phyloP scores from a whole-genome alignment of 257 asterid species.

The Mentha longifolia region DNA sequence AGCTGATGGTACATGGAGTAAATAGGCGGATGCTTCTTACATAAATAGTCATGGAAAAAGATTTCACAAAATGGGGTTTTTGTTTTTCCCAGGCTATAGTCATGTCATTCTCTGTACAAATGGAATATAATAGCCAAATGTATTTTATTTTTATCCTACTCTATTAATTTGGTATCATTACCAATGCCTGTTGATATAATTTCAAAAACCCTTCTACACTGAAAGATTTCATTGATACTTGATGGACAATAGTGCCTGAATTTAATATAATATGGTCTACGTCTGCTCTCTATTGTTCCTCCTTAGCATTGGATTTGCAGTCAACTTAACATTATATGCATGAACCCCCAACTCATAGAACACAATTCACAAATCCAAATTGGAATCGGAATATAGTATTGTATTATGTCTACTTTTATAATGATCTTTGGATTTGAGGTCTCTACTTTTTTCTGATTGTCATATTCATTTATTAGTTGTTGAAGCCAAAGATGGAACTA shows the following conservation, averaged over 20 bases:
- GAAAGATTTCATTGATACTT: background rate
- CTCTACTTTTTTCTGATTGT: constrained; percentile 18
- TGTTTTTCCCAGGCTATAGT: background rate
- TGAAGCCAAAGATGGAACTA: constrained; percentile 72
- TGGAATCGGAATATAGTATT: background rate
- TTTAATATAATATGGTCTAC: too few relatives aligned
- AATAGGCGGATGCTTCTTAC: constrained; percentile 15
- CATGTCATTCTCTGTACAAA: too few relatives aligned
- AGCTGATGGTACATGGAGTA: background rate
- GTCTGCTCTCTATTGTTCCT: background rate
- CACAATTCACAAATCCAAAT: background rate
- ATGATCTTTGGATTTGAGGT: constrained; percentile 20
- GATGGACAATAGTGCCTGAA: background rate
- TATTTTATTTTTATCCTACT: background rate
- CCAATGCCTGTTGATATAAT: background rate
- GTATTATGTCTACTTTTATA: constrained; percentile 21
- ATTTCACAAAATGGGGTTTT: background rate
- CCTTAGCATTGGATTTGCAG: background rate
- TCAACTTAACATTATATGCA: background rate
- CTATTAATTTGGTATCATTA: background rate
- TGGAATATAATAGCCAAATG: background rate
- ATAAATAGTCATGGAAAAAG: background rate
- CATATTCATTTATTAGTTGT: constrained; percentile 50
- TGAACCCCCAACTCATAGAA: background rate
- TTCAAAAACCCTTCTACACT: background rate